These are phyloP conservation scores for Neofusicoccum ribis DNA, from an alignment of 2,329 filamentous ascomycete genomes.

Conservation along the genomic window DNA sequence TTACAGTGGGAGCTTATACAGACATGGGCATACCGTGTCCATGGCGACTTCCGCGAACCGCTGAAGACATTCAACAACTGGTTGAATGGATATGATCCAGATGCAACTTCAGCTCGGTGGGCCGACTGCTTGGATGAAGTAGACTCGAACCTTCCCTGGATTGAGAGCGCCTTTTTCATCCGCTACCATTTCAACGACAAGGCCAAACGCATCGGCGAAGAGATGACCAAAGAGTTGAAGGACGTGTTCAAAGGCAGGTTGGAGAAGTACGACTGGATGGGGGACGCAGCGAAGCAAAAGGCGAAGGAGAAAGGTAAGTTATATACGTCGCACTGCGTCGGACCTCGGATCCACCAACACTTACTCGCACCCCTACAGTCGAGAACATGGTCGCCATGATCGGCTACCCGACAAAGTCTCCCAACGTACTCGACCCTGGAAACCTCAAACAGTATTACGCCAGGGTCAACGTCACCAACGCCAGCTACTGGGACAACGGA, in stretches of 20 bases:
- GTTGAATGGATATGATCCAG: neutral
- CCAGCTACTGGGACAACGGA: conserved; percentile 59
- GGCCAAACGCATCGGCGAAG: conserved; percentile 66
- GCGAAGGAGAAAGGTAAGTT: conserved; percentile 57
- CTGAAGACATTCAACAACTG: conserved; percentile 44
- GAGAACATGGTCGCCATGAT: conserved; percentile 69
- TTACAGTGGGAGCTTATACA: conserved; percentile 65
- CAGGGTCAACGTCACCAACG: conserved; percentile 51
- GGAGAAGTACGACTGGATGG: conserved; percentile 64
- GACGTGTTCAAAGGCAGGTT: conserved; percentile 64
- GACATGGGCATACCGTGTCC: conserved; percentile 53
- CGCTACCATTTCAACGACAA: conserved; percentile 64
- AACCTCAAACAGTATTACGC: conserved; percentile 60
- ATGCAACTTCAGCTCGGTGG: conserved; percentile 57
- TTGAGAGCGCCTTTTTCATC: conserved; percentile 69
- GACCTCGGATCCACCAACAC: neutral
- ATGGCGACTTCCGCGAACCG: conserved; percentile 61
- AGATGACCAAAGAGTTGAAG: conserved; percentile 71
- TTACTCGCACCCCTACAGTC: conserved; percentile 35
- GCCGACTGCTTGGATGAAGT: conserved; percentile 62
- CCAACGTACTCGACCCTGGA: conserved; percentile 60
- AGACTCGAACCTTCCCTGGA: conserved; percentile 65
- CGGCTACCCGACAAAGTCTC: conserved; percentile 63
- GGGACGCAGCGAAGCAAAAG: conserved; percentile 57
- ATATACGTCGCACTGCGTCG: neutral